phyloP scores from a whole-genome alignment of 1,139 yeast genomes.

The Yamadazyma dushanensis region DNA sequence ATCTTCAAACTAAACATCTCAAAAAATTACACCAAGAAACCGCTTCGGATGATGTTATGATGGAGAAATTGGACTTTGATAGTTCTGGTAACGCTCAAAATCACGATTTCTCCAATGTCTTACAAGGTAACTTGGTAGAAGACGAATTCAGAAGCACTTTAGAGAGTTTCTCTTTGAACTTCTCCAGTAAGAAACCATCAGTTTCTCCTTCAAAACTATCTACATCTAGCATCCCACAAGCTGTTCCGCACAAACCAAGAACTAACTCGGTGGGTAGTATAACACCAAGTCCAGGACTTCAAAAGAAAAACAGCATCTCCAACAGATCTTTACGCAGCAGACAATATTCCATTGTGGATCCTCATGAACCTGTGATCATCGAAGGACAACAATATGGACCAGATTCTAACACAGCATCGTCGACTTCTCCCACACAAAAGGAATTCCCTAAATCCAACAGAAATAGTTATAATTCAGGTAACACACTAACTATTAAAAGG shows the following conservation, averaged over 20 bases:
- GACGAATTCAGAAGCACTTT: slow-evolving; percentile 32
- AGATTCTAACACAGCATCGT: slow-evolving; percentile 8
- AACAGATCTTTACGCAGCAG: slow-evolving; percentile 15
- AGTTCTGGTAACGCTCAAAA: not conserved
- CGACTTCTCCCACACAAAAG: slow-evolving; percentile 5
- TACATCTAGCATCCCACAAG: not conserved
- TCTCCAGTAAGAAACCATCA: slow-evolving; percentile 8
- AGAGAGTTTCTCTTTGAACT: slow-evolving; percentile 33
- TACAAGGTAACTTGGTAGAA: slow-evolving; percentile 30
- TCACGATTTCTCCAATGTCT: slow-evolving; percentile 42
- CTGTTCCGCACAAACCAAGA: slow-evolving; percentile 1
- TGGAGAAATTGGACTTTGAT: slow-evolving; percentile 4
- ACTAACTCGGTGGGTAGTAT: slow-evolving; percentile 4
- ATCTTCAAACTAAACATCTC: slow-evolving; percentile 28
- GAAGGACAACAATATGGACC: slow-evolving; percentile 15
- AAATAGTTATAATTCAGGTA: slow-evolving; percentile 16
- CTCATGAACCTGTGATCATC: slow-evolving; percentile 18
- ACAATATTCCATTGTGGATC: slow-evolving; percentile 18
- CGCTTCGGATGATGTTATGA: slow-evolving; percentile 2
- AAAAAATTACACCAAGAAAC: slow-evolving; percentile 13
- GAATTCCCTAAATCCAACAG: slow-evolving; percentile 7
- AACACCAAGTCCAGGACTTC: slow-evolving; percentile 3
- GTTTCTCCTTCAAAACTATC: slow-evolving; percentile 5
- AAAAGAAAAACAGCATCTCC: slow-evolving; percentile 14
- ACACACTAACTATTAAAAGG: slow-evolving; percentile 10